Percentiles rank a stretch among this genome's conserved stretches.
Conservation (phyloP, 2,329 filamentous ascomycete species). For the Neofusicoccum kwambonambiense region DNA sequence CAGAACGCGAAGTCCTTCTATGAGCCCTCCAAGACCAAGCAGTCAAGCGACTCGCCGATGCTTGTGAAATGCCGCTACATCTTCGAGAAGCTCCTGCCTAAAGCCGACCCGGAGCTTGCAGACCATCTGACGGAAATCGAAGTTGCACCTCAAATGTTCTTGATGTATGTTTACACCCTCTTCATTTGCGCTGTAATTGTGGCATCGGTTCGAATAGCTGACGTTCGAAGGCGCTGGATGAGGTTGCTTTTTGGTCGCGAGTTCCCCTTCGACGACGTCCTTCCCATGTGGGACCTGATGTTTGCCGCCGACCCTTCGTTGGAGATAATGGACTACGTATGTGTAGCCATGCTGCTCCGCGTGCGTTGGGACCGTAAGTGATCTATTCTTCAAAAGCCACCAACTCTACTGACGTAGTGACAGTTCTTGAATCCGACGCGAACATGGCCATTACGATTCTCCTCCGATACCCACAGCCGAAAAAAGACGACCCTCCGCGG, state of each 20-base stretch:
- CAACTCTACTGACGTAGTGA: background rate
- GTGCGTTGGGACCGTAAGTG: slow-evolving; percentile 85
- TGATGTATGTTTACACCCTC: slow-evolving; percentile 63
- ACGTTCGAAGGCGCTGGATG: slow-evolving; percentile 73
- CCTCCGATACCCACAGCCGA: slow-evolving; percentile 75
- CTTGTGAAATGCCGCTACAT: slow-evolving; percentile 83
- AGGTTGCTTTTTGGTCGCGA: slow-evolving; percentile 89
- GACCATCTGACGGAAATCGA: slow-evolving; percentile 79
- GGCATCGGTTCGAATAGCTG: slow-evolving; percentile 19
- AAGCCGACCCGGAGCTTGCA: slow-evolving; percentile 79
- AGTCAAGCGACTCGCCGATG: slow-evolving; percentile 62
- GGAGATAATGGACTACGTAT: slow-evolving; percentile 84
- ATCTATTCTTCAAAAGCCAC: background rate
- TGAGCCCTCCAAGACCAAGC: slow-evolving; percentile 54
- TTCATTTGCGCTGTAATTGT: background rate
- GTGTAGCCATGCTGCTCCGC: slow-evolving; percentile 86
- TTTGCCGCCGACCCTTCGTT: slow-evolving; percentile 82
- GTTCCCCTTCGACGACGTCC: slow-evolving; percentile 81
- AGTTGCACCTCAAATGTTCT: slow-evolving; percentile 91
- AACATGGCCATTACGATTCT: slow-evolving; percentile 78
- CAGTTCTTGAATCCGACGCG: slow-evolving; percentile 84
- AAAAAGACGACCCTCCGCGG: slow-evolving; percentile 63
- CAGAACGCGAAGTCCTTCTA: slow-evolving; percentile 83
- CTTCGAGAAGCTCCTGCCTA: slow-evolving; percentile 75
- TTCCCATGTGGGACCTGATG: slow-evolving; percentile 85